A percentile compares a stretch with the other conserved stretches of the same genome.
Evolutionary conservation across 306 rosid species (phyloP).

Genomic region (Glycine latifolia): DNA sequence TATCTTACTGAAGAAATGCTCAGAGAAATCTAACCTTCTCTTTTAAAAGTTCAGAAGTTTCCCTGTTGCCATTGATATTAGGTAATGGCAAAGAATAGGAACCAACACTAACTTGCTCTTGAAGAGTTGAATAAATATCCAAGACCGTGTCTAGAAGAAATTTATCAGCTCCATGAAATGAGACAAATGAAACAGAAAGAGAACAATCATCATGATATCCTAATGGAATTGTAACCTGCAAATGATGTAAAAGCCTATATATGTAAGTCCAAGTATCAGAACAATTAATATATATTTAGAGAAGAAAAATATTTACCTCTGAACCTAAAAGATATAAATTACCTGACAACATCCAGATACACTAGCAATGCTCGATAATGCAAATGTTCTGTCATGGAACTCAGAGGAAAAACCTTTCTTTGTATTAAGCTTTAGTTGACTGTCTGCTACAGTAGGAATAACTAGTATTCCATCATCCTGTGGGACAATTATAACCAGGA

Average conservation of each 20-base stretch:
- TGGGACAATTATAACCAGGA: slow-evolving; percentile 38
- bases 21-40: slow-evolving; percentile 68
- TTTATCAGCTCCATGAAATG: slow-evolving; percentile 79
- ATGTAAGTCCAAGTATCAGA: slow-evolving; percentile 36
- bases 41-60: slow-evolving; percentile 80
- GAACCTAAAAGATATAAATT: slow-evolving; percentile 43
- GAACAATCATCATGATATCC: slow-evolving; percentile 69
- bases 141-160: slow-evolving; percentile 87
- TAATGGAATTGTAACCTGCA: slow-evolving; percentile 80
- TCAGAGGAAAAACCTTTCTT: slow-evolving; percentile 53
- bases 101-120: slow-evolving; percentile 62
- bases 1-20: neutral
- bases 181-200: slow-evolving; percentile 74
- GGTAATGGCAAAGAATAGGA: slow-evolving; percentile 51
- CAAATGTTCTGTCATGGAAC: slow-evolving; percentile 55
- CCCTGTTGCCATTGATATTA: slow-evolving; percentile 65
- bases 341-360: slow-evolving; percentile 85
- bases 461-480: slow-evolving; percentile 70
- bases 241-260: slow-evolving; percentile 30
- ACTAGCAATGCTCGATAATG: slow-evolving; percentile 60
- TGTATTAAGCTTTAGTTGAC: slow-evolving; percentile 54
- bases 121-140: slow-evolving; percentile 73
- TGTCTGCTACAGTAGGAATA: slow-evolving; percentile 58
- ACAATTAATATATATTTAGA: slow-evolving; percentile 16
- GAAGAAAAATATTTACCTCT: slow-evolving; percentile 12